Conservation (phyloP, 2,329 filamentous ascomycete species). For the Monosporascus sp. region DNA sequence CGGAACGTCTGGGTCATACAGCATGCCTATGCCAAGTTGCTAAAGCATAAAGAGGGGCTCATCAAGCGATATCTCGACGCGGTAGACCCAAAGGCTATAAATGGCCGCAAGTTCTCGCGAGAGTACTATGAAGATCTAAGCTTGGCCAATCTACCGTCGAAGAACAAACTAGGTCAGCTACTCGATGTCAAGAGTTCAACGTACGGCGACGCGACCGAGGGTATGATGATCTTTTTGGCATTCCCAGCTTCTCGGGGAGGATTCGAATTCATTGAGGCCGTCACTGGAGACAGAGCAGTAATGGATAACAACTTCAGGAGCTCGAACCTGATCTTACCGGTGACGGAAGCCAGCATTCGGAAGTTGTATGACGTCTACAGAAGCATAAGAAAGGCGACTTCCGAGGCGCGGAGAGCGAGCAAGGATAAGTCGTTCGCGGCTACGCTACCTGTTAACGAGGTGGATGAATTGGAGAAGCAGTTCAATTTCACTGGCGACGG, state of each 20-base stretch:
- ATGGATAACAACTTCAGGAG: background rate
- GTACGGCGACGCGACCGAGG: conserved; percentile 3
- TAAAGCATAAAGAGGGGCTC: conserved; percentile 10
- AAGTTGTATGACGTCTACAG: conserved; percentile 11
- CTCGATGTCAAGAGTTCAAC: conserved; percentile 12
- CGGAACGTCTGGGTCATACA: conserved; percentile 15
- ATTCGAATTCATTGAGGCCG: conserved; percentile 6
- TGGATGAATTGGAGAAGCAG: conserved; percentile 9
- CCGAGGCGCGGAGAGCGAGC: conserved; percentile 8
- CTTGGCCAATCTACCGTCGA: conserved; percentile 9
- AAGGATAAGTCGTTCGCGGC: conserved; percentile 11
- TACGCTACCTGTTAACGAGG: conserved; percentile 3
- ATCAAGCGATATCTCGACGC: conserved; percentile 7
- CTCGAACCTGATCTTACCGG: conserved; percentile 8
- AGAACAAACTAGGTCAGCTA: conserved; percentile 12
- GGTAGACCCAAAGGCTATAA: background rate
- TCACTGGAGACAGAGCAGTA: conserved; percentile 2
- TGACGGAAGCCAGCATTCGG: conserved; percentile 9
- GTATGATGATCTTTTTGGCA: conserved; percentile 8
- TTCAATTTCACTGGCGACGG: conserved; percentile 4
- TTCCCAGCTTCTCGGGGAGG: background rate
- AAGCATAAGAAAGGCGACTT: conserved; percentile 8
- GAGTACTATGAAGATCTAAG: conserved; percentile 13
- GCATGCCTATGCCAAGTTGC: conserved; percentile 10
- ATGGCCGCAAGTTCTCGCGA: conserved; percentile 8